A percentile compares a stretch with the other conserved stretches of the same genome.
These are phyloP conservation scores for Spatholobus suberectus DNA, from an alignment of 306 rosid genomes.

Conservation along the genomic window DNA sequence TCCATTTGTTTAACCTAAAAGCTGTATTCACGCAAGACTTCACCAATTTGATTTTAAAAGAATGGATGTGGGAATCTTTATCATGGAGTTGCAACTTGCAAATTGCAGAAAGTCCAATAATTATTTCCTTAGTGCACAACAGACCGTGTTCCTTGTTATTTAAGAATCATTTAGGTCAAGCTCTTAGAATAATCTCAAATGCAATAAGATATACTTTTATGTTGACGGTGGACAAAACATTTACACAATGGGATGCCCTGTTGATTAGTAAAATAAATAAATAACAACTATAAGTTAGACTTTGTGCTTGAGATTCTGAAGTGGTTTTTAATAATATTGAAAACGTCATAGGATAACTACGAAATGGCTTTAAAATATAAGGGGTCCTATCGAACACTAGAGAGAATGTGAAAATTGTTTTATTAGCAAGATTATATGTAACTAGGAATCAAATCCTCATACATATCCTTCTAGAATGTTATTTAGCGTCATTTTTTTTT, in stretches of 20 bases:
- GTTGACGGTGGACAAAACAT: constrained; percentile 47
- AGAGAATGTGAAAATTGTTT: constrained; percentile 28
- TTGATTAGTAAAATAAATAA: constrained; percentile 10
- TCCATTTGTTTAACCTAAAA: constrained; percentile 26
- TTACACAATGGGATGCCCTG: not conserved
- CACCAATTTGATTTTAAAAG: not conserved
- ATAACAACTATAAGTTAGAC: constrained; percentile 23
- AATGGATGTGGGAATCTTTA: constrained; percentile 29
- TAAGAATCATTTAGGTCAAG: constrained; percentile 30
- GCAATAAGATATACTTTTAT: constrained; percentile 18
- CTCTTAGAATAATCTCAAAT: constrained; percentile 10
- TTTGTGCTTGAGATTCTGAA: constrained; percentile 41
- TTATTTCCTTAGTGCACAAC: not conserved
- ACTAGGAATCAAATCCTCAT: constrained; percentile 47
- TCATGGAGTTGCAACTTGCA: constrained; percentile 38
- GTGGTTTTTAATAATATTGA: constrained; percentile 10
- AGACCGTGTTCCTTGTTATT: not conserved
- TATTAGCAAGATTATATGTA: constrained; percentile 28
- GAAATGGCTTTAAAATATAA: not conserved
- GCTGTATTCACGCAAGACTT: not conserved
- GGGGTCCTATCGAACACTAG: constrained; percentile 25
- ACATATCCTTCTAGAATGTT: constrained; percentile 40
- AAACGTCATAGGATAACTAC: constrained; percentile 23
- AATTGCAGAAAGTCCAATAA: constrained; percentile 29
- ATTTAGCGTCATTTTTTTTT: not conserved